These are phyloP conservation scores for Naganishia cerealis DNA, from an alignment of 1,284 basidiomycete species.

Conservation along the genomic window DNA sequence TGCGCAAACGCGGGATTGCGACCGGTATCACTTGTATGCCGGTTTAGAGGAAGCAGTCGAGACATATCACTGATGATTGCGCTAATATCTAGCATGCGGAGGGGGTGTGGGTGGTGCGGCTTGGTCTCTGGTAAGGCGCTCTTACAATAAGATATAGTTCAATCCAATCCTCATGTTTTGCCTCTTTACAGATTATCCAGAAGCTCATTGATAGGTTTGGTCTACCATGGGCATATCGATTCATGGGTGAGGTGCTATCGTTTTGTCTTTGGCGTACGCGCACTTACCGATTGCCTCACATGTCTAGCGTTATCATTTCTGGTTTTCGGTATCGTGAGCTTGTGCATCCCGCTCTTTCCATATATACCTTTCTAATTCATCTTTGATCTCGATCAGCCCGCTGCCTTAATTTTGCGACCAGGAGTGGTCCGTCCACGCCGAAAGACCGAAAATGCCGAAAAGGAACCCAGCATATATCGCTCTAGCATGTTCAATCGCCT, in stretches of 20 bases:
- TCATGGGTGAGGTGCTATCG: slow-evolving; percentile 13
- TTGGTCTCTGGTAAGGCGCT: slow-evolving; percentile 21
- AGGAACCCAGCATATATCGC: slow-evolving; percentile 30
- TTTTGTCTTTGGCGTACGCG: background rate
- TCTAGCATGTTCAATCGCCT: slow-evolving; percentile 32
- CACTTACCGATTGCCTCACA: background rate
- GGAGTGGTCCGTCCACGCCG: slow-evolving; percentile 22
- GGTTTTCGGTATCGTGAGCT: slow-evolving; percentile 23
- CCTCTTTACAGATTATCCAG: slow-evolving; percentile 30
- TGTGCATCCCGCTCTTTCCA: background rate
- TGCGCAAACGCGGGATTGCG: slow-evolving; percentile 34
- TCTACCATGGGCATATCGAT: slow-evolving; percentile 34
- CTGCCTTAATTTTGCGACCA: slow-evolving; percentile 19
- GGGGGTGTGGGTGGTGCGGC: slow-evolving; percentile 35
- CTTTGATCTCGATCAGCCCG: slow-evolving; percentile 9
- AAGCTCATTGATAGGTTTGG: slow-evolving; percentile 30
- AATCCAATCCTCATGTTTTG: background rate
- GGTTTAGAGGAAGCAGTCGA: background rate
- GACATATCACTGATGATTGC: background rate
- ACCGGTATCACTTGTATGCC: slow-evolving; percentile 34
- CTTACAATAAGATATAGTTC: background rate
- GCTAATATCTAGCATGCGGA: slow-evolving; percentile 25
- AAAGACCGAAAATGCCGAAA: background rate
- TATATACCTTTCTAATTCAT: background rate
- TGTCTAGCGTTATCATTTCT: slow-evolving; percentile 14